These are phyloP conservation scores for Metarhizium album DNA, from an alignment of 2,329 filamentous ascomycete species.

Conservation along the genomic window DNA sequence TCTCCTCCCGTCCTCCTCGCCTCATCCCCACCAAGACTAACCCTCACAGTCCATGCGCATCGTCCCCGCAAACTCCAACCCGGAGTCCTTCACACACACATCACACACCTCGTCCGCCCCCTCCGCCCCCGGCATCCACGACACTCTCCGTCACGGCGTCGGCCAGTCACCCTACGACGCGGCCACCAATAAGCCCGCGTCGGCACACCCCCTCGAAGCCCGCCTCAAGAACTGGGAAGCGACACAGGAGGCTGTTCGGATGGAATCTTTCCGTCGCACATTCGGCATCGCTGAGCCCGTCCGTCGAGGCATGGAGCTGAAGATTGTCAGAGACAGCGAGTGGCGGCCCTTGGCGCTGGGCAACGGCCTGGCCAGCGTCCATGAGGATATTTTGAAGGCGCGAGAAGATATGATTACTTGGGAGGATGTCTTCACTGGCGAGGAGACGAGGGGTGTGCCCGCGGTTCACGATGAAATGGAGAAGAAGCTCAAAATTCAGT, in stretches of 20 bases:
- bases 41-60: conserved; percentile 71
- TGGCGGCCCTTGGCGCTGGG: conserved; percentile 68
- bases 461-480: conserved; percentile 91
- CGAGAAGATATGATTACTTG: conserved; percentile 69
- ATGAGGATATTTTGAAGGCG: conserved; percentile 81
- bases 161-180: conserved; percentile 47
- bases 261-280: conserved; percentile 75
- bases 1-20: background rate
- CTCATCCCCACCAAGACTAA: conserved; percentile 8
- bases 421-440: conserved; percentile 87
- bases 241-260: conserved; percentile 79
- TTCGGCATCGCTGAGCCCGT: conserved; percentile 92
- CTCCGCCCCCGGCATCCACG: conserved; percentile 85
- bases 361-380: conserved; percentile 51
- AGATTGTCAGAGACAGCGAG: conserved; percentile 69
- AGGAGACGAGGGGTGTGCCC: conserved; percentile 58
- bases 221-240: conserved; percentile 83
- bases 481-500: conserved; percentile 68
- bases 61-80: conserved; percentile 59
- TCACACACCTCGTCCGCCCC: conserved; percentile 59
- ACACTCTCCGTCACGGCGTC: conserved; percentile 80
- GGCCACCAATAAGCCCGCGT: conserved; percentile 37
- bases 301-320: conserved; percentile 86
- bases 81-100: conserved; percentile 54
- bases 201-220: conserved; percentile 78